These are phyloP conservation scores for Pogostemon cablin DNA, from an alignment of 257 asterid genomes.

Conservation along the genomic window DNA sequence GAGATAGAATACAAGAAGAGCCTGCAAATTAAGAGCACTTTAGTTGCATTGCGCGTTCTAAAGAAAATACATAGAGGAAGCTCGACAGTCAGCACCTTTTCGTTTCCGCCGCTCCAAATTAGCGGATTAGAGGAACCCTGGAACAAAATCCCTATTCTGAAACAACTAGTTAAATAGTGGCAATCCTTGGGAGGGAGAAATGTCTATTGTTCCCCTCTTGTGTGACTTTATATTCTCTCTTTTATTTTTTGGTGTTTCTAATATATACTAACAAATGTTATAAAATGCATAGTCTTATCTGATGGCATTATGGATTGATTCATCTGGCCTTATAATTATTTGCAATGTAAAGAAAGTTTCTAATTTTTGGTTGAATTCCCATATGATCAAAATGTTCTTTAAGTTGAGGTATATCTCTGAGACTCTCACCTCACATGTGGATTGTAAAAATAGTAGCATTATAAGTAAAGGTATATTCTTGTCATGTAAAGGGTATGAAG, in stretches of 20 bases:
- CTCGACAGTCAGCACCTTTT: slow-evolving; percentile 86
- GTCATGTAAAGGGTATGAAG: too few relatives aligned
- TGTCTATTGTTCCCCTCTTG: background rate
- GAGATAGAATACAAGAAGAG: slow-evolving; percentile 80
- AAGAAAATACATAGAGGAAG: slow-evolving; percentile 84
- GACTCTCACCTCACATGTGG: too few relatives aligned
- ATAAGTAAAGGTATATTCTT: too few relatives aligned
- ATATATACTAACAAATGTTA: slow-evolving; percentile 40
- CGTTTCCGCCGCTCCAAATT: slow-evolving; percentile 86
- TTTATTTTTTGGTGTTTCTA: slow-evolving; percentile 29
- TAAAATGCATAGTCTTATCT: slow-evolving; percentile 37
- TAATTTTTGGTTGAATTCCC: too few relatives aligned
- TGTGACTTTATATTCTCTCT: slow-evolving; percentile 26
- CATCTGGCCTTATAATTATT: background rate
- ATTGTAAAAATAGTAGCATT: too few relatives aligned
- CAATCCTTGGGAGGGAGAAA: background rate
- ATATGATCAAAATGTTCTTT: too few relatives aligned
- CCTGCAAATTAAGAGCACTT: slow-evolving; percentile 77
- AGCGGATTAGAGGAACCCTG: slow-evolving; percentile 72
- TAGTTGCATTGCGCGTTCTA: slow-evolving; percentile 74
- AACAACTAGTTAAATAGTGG: slow-evolving; percentile 74
- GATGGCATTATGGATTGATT: background rate
- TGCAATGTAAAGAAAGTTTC: slow-evolving; percentile 16
- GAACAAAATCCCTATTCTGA: slow-evolving; percentile 66
- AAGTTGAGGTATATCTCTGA: too few relatives aligned